Conservation (phyloP, 2,329 filamentous ascomycete species). For the Blastomyces silverae region DNA sequence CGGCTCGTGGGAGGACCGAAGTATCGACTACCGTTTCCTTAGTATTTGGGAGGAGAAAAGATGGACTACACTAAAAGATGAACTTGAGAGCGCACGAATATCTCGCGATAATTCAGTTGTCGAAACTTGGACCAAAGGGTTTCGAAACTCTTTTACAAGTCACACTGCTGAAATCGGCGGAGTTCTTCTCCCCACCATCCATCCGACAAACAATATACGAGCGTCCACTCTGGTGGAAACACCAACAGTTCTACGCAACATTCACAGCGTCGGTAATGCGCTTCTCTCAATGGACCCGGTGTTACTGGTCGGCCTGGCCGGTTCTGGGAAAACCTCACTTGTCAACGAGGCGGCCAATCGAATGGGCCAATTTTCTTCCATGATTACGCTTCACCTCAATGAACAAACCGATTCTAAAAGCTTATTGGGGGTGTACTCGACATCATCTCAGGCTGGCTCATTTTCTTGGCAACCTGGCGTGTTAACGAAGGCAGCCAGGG, state of each 20-base stretch:
- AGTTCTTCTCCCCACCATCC: constrained; percentile 55
- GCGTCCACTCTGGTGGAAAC: constrained; percentile 60
- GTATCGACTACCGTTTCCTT: constrained; percentile 72
- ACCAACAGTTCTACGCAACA: constrained; percentile 63
- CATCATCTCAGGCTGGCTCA: constrained; percentile 75
- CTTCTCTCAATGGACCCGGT: constrained; percentile 65
- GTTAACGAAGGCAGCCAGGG: constrained; percentile 83
- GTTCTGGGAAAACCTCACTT: constrained; percentile 83
- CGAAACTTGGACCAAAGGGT: constrained; percentile 26
- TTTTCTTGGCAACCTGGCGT: constrained; percentile 92
- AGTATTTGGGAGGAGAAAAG: constrained; percentile 58
- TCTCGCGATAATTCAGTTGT: constrained; percentile 23
- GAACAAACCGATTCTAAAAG: constrained; percentile 98
- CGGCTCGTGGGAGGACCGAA: constrained; percentile 66
- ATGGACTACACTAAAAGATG: constrained; percentile 43
- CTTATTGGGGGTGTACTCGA: constrained; percentile 88
- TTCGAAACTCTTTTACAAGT: constrained; percentile 45
- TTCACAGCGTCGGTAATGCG: constrained; percentile 60
- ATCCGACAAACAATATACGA: constrained; percentile 36
- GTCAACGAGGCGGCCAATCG: constrained; percentile 74
- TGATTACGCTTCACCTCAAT: constrained; percentile 94
- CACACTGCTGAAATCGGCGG: constrained; percentile 60
- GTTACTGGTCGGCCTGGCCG: constrained; percentile 72
- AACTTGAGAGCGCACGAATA: constrained; percentile 25
- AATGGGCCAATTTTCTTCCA: constrained; percentile 68